A percentile compares a stretch with the other conserved stretches of the same genome.
Evolutionary conservation across 116 monocot genomes (phyloP).

Genomic region (Zostera marina): DNA sequence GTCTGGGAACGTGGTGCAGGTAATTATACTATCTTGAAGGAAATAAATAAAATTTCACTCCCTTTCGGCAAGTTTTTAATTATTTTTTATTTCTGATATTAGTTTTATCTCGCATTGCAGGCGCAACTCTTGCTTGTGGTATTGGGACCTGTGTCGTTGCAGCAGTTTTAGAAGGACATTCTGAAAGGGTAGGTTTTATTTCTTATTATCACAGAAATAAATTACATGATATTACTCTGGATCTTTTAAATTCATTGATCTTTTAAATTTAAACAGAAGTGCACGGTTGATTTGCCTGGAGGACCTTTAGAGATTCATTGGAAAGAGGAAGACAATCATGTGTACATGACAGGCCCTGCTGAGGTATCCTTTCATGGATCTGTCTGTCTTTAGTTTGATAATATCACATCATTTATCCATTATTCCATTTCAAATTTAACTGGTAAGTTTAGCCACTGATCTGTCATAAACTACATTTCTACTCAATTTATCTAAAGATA

Average conservation of each 20-base stretch:
- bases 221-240: no score
- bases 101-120: conserved; percentile 20
- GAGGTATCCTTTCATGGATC: conserved; percentile 70
- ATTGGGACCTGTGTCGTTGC: conserved; percentile 97
- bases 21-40: conserved; percentile 10
- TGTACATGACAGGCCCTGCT: conserved; percentile 97
- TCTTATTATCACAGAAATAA: no score
- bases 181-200: conserved; percentile 42
- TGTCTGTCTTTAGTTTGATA: conserved; percentile 18
- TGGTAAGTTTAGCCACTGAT: no score
- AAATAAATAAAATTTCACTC: no score
- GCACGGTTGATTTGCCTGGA: conserved; percentile 86
- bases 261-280: conserved; percentile 35
- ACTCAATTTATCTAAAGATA: no score
- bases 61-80: neutral
- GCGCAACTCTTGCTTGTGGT: conserved; percentile 87
- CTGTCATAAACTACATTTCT: no score
- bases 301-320: conserved; percentile 92
- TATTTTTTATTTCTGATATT: neutral
- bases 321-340: conserved; percentile 74
- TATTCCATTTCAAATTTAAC: no score
- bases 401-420: no score
- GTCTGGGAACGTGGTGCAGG: conserved; percentile 99
- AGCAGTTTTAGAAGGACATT: conserved; percentile 70
- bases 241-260: neutral